A percentile compares a stretch with the other conserved stretches of the same genome.
Evolutionary conservation across 495 filamentous ascomycete species (phyloP).

Genomic region (Xylona heveae): DNA sequence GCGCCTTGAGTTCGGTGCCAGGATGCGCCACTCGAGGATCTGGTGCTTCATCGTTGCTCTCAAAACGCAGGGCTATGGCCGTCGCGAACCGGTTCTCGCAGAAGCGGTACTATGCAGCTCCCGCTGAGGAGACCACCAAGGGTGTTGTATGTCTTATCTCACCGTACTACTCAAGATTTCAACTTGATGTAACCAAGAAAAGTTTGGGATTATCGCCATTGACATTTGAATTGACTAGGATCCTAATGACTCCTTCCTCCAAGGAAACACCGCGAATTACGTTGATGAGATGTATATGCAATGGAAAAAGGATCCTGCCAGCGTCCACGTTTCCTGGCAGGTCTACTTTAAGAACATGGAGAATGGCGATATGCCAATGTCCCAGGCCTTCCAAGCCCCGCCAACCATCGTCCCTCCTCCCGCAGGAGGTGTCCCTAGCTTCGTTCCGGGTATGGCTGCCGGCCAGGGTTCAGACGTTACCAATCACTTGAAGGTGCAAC

Average conservation of each 20-base stretch:
- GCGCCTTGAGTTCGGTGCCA: constrained; percentile 14
- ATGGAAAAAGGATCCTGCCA: constrained; percentile 84
- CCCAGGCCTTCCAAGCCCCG: constrained; percentile 87
- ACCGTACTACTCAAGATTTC: constrained; percentile 2
- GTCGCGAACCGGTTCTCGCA: constrained; percentile 21
- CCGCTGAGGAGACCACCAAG: constrained; percentile 30
- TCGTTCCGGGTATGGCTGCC: constrained; percentile 45
- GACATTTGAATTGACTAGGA: constrained; percentile 25
- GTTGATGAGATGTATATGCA: constrained; percentile 98
- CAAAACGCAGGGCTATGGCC: constrained; percentile 28
- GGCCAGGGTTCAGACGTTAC: constrained; percentile 66
- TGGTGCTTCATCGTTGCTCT: constrained; percentile 17
- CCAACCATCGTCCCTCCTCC: constrained; percentile 71
- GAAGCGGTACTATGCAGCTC: constrained; percentile 30
- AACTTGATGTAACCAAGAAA: no score
- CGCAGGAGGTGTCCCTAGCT: constrained; percentile 53
- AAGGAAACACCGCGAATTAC: constrained; percentile 91
- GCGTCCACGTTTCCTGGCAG: constrained; percentile 97
- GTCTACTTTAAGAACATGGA: constrained; percentile 99
- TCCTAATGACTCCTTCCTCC: constrained; percentile 83
- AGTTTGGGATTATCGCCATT: constrained; percentile 2
- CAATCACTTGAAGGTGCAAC: constrained; percentile 95
- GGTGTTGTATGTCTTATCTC: constrained; percentile 26
- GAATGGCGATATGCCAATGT: constrained; percentile 87
- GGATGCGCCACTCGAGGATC: constrained; percentile 14